Conservation (phyloP, 805 yeast species). For the Zygoascus flipseniorum region DNA sequence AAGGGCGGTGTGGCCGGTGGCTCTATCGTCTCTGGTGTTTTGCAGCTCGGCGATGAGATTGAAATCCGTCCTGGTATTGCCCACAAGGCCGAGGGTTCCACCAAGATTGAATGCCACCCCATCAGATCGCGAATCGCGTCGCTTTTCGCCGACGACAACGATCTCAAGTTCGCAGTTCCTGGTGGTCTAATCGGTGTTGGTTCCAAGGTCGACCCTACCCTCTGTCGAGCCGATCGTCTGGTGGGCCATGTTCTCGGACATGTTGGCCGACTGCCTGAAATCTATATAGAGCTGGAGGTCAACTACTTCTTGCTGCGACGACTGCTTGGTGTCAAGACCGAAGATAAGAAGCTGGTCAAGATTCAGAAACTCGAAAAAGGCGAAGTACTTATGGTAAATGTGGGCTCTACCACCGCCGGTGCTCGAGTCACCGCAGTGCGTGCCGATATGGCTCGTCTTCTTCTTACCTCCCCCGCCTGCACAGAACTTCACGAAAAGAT, state of each 20-base stretch:
- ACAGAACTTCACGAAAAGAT: conserved; percentile 97
- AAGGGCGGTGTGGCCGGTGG: conserved; percentile 99
- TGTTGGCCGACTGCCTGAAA: conserved; percentile 89
- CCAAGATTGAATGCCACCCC: conserved; percentile 89
- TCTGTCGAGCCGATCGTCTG: conserved; percentile 98
- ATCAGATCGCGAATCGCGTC: conserved; percentile 91
- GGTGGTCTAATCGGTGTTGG: conserved; percentile 99
- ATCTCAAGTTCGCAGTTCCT: conserved; percentile 96
- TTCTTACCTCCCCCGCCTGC: conserved; percentile 96
- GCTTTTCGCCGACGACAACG: conserved; percentile 94
- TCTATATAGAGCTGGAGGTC: conserved; percentile 95
- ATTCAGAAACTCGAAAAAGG: conserved; percentile 89
- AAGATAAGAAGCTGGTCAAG: conserved; percentile 93
- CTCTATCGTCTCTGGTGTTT: conserved; percentile 92
- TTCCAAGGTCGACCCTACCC: conserved; percentile 96
- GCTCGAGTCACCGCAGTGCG: conserved; percentile 96
- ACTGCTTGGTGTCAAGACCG: conserved; percentile 95
- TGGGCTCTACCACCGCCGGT: conserved; percentile 99
- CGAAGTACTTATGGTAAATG: conserved; percentile 97
- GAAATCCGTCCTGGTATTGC: conserved; percentile 99
- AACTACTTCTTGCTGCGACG: conserved; percentile 95
- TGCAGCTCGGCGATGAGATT: conserved; percentile 94
- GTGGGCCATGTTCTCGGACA: conserved; percentile 99
- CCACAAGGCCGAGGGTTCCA: conserved; percentile 72
- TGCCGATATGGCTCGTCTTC: conserved; percentile 98